Evolutionary conservation across 2,329 filamentous ascomycete species (phyloP).

Genomic region (Lasiodiplodia citricola): DNA sequence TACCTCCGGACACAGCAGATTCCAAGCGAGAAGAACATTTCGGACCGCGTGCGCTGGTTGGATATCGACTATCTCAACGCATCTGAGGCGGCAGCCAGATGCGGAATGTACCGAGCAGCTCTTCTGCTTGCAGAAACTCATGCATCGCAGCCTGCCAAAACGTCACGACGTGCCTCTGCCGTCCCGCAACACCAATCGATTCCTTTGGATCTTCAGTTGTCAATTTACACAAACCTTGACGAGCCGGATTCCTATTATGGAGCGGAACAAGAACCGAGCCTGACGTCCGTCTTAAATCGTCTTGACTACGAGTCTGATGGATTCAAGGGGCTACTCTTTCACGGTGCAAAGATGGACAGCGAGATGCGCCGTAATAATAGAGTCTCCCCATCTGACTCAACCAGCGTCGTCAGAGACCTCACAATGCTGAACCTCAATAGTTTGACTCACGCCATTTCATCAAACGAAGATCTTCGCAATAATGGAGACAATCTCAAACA

Average conservation of each 20-base stretch:
- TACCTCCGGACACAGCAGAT: slow-evolving; percentile 84
- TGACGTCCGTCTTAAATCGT: slow-evolving; percentile 78
- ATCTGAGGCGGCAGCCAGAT: slow-evolving; percentile 73
- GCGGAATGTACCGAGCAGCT: slow-evolving; percentile 86
- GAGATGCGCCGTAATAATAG: slow-evolving; percentile 69
- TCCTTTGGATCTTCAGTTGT: slow-evolving; percentile 72
- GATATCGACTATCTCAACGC: slow-evolving; percentile 77
- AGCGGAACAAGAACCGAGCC: slow-evolving; percentile 75
- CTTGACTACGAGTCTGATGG: slow-evolving; percentile 91
- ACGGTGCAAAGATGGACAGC: slow-evolving; percentile 88
- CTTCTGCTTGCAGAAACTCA: slow-evolving; percentile 81
- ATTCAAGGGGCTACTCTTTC: slow-evolving; percentile 84
- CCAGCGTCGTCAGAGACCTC: slow-evolving; percentile 76
- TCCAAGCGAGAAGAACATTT: slow-evolving; percentile 76
- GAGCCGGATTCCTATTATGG: slow-evolving; percentile 98
- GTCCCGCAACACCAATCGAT: slow-evolving; percentile 48
- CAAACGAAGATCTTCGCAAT: slow-evolving; percentile 67
- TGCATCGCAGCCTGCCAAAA: slow-evolving; percentile 56
- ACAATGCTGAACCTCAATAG: slow-evolving; percentile 83
- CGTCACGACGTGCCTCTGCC: slow-evolving; percentile 69
- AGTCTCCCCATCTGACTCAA: slow-evolving; percentile 63
- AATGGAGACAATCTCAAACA: slow-evolving; percentile 67
- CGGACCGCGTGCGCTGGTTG: slow-evolving; percentile 82
- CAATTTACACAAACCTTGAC: slow-evolving; percentile 89
- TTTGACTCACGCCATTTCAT: slow-evolving; percentile 79